Percentiles rank a stretch among this genome's conserved stretches.
These are phyloP conservation scores for Eucalyptus cloeziana DNA, from an alignment of 345 rosid genomes.

Conservation along the genomic window DNA sequence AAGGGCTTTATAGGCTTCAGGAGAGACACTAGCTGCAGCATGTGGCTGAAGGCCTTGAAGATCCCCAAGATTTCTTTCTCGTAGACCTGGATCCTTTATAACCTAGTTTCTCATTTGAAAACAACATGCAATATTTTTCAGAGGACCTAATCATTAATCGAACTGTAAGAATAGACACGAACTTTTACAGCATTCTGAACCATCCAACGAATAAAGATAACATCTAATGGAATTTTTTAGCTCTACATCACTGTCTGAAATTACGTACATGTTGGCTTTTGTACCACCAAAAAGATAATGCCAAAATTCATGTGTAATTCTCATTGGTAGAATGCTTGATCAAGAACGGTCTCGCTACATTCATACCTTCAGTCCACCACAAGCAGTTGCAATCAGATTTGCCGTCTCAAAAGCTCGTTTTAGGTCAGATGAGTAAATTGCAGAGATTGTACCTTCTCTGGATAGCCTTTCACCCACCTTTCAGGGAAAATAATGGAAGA, in stretches of 20 bases:
- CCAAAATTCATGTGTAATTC: background rate
- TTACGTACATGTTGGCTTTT: background rate
- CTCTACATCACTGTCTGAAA: background rate
- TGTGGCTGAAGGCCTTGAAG: background rate
- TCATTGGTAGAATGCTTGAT: background rate
- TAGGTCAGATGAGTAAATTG: constrained; percentile 72
- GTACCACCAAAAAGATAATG: background rate
- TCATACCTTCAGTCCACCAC: constrained; percentile 52
- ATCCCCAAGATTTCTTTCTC: background rate
- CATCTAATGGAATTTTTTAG: background rate
- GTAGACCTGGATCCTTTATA: background rate
- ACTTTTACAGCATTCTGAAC: background rate
- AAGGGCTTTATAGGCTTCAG: constrained; percentile 52
- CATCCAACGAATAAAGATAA: background rate
- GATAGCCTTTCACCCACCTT: constrained; percentile 68
- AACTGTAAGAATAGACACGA: background rate
- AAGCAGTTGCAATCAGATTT: constrained; percentile 47
- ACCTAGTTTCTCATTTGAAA: background rate
- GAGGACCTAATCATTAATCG: background rate
- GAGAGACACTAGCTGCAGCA: background rate
- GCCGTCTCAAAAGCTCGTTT: constrained; percentile 83
- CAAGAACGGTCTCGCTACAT: background rate
- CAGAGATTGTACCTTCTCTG: constrained; percentile 44
- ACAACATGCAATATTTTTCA: background rate
- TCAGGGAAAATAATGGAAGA: background rate